A percentile compares a stretch with the other conserved stretches of the same genome.
These are phyloP conservation scores for Raffaelea deltoideospora DNA, from an alignment of 2,329 filamentous ascomycete species.

Conservation along the genomic window DNA sequence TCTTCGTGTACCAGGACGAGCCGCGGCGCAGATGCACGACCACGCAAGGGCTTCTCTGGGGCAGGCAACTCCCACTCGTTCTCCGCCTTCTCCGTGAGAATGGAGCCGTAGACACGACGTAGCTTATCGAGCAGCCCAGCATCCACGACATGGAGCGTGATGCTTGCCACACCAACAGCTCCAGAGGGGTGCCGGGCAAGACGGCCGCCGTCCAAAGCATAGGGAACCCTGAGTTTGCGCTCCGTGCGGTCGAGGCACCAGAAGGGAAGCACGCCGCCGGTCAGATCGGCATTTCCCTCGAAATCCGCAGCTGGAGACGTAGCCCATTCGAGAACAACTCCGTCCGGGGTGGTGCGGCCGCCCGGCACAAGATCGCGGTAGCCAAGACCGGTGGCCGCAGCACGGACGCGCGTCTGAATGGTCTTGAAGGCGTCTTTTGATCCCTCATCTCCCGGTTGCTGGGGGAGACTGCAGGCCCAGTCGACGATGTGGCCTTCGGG, in stretches of 20 bases:
- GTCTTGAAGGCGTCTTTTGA: slow-evolving; percentile 16
- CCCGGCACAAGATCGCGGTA: slow-evolving; percentile 36
- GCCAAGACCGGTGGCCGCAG: slow-evolving; percentile 17
- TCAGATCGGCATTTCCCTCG: slow-evolving; percentile 9
- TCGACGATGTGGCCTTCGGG: slow-evolving; percentile 37
- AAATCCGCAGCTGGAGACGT: slow-evolving; percentile 24
- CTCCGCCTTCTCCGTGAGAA: slow-evolving; percentile 4
- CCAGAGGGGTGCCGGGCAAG: slow-evolving; percentile 33
- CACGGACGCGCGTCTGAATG: slow-evolving; percentile 21
- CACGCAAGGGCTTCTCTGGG: neutral
- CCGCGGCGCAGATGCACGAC: neutral
- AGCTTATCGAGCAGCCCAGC: slow-evolving; percentile 10
- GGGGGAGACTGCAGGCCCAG: slow-evolving; percentile 37
- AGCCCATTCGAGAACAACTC: slow-evolving; percentile 41
- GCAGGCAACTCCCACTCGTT: slow-evolving; percentile 3
- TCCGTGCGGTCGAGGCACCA: slow-evolving; percentile 50
- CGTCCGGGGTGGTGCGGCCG: slow-evolving; percentile 39
- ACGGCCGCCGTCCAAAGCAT: slow-evolving; percentile 13
- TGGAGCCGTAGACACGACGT: slow-evolving; percentile 15
- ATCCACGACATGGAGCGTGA: slow-evolving; percentile 21
- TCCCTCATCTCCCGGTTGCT: neutral
- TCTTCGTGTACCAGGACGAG: neutral
- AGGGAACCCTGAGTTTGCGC: slow-evolving; percentile 38
- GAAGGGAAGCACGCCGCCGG: slow-evolving; percentile 42
- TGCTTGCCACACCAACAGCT: slow-evolving; percentile 31